Base-by-base conservation (phyloP, 495 filamentous ascomycete species). In the Talaromyces proteolyticus region DNA sequence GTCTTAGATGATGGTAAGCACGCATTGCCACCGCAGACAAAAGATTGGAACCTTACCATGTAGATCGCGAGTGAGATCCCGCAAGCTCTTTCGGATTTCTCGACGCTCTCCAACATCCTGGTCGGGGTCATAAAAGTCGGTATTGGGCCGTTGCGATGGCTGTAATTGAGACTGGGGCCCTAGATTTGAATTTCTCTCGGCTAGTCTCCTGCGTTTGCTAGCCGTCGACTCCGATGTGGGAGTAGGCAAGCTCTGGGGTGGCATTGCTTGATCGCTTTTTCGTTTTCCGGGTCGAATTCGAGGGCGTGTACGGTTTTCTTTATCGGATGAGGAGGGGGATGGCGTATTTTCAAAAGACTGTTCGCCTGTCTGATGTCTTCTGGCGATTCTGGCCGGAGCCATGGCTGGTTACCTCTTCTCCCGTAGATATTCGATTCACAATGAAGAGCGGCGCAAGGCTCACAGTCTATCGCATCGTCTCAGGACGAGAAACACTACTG, bases 31-130 rank as follows among this genome's bases (percentile, higher is more conserved):
- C 24, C 40, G 34, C 38, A 44, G 29, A 14, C 37, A 24, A 36
- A 42, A 36, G 34, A 42, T 24, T 37, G 29, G 6, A 18, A 23
- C 53, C 57, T 37, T 69, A 87, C 84, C 82, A 52, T 82, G 69
- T 37, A 96, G 66, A 8, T 86, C 75, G 17, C 78, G 72, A 3
- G 80, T 67, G 23, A 94, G 70, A 47, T 86, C 80, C 53, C 93
- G 77, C 18, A 88, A 72, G 0, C 69, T 78, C 47, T 80, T 81
- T 22, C 89, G 81, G 19, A 95, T 61, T 34, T 74, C 61, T 39
- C 92, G 74, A 22, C 91, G 78, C 62, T 92, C 81, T n/a, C 85
- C 81, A 34, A 85, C 76, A 52, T 88, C 79, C 59, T 99, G 93
- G 56, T 95, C 84, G 0, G 93, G 93, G 53, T 99, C 89, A 60